These are phyloP conservation scores for Sanghuangporus weigelae DNA, from an alignment of 1,284 basidiomycete species.

Conservation along the genomic window DNA sequence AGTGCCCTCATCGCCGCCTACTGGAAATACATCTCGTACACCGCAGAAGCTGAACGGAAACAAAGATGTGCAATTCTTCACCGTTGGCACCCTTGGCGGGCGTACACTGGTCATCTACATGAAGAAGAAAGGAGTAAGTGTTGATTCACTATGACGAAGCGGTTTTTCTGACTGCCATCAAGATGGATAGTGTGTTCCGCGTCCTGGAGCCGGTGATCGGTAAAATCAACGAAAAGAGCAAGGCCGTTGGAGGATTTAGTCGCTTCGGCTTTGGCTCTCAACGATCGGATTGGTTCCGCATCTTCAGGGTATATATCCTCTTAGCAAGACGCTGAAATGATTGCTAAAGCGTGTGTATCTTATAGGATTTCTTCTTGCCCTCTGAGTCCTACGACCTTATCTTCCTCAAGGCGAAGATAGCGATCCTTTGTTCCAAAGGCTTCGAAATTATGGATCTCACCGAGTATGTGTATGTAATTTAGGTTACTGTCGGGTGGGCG, in stretches of 20 bases:
- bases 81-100: conserved; percentile 79
- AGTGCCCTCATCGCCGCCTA: conserved; percentile 78
- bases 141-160: neutral
- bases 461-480: conserved; percentile 49
- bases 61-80: conserved; percentile 93
- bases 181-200: conserved; percentile 88
- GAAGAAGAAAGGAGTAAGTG: conserved; percentile 86
- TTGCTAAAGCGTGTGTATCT: neutral
- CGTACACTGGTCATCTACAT: conserved; percentile 91
- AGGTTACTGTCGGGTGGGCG: neutral
- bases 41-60: conserved; percentile 87
- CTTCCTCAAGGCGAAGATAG: conserved; percentile 88
- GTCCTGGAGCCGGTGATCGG: conserved; percentile 89
- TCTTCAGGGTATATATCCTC: conserved; percentile 59
- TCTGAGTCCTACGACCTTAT: conserved; percentile 86
- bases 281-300: conserved; percentile 88
- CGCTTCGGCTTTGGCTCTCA: conserved; percentile 71
- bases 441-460: conserved; percentile 96
- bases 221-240: conserved; percentile 74
- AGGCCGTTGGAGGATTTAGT: conserved; percentile 60
- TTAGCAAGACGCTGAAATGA: neutral
- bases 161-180: conserved; percentile 14
- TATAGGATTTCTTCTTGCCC: conserved; percentile 83
- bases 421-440: conserved; percentile 88
- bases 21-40: conserved; percentile 56